Evolutionary conservation across 305 asterid genomes (phyloP).

Genomic region (Fraxinus angustifolia): DNA sequence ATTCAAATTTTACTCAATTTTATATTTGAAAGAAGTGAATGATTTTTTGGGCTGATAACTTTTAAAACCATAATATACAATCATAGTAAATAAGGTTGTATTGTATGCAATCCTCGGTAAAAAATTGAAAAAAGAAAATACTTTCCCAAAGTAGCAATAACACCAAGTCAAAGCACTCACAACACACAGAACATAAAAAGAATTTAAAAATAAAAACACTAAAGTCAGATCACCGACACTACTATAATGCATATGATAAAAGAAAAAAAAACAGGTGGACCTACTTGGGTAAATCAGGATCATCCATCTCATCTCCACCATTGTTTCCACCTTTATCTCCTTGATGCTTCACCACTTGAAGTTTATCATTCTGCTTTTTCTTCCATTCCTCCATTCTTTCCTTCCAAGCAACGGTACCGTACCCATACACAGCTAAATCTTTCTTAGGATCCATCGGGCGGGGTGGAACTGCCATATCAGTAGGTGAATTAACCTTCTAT

Average conservation of each 20-base stretch:
- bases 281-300: conserved; percentile 93
- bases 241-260: conserved; percentile 29
- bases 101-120: conserved; percentile 11
- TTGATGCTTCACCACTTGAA: conserved; percentile 86
- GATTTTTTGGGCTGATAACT: neutral
- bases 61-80: neutral
- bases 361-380: conserved; percentile 79
- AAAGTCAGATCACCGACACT: conserved; percentile 51
- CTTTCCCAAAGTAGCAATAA: conserved; percentile 25
- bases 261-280: conserved; percentile 27
- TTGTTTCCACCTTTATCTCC: conserved; percentile 54
- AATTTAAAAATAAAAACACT: conserved; percentile 14
- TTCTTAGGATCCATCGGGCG: conserved; percentile 97
- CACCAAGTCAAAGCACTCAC: conserved; percentile 21
- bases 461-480: conserved; percentile 61
- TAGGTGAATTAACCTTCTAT: conserved; percentile 1
- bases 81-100: neutral
- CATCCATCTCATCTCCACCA: conserved; percentile 70
- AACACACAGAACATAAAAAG: neutral
- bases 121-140: conserved; percentile 7
- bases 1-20: conserved; percentile 3
- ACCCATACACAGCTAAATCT: conserved; percentile 91
- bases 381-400: conserved; percentile 99
- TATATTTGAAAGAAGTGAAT: neutral
- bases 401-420: conserved; percentile 95